Conservation (phyloP, 2,329 filamentous ascomycete species). For the Verticillium tricorpus region DNA sequence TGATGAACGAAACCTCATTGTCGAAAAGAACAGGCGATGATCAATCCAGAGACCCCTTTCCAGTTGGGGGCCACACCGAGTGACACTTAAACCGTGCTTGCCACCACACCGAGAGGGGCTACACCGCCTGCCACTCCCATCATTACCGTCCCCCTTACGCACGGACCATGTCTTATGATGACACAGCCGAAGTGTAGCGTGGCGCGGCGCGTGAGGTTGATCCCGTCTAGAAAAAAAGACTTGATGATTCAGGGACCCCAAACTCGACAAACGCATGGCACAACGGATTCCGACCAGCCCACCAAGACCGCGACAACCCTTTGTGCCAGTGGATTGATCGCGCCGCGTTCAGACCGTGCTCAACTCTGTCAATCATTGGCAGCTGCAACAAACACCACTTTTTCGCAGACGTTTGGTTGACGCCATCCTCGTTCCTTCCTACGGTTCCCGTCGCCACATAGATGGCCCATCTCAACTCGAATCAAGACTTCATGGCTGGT, state of each 20-base stretch:
- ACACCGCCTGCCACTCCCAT: background rate
- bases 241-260: background rate
- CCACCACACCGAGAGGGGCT: background rate
- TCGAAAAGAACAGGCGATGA: too few species aligned
- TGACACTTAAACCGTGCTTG: background rate
- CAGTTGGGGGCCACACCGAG: background rate
- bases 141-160: background rate
- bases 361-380: background rate
- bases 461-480: conserved; percentile 28
- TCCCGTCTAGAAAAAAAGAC: background rate
- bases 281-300: background rate
- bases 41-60: too few species aligned
- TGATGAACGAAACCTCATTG: background rate
- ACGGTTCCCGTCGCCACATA: background rate
- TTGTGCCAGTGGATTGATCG: background rate
- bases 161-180: background rate
- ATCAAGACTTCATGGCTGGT: conserved; percentile 21
- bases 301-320: background rate
- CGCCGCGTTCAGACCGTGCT: background rate
- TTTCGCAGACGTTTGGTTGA: background rate
- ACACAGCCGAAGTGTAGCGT: background rate
- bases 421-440: background rate
- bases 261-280: background rate
- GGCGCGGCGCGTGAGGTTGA: background rate
- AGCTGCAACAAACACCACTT: background rate